phyloP scores from a whole-genome alignment of 2,329 filamentous ascomycete species.

The Exophiala sp. region DNA sequence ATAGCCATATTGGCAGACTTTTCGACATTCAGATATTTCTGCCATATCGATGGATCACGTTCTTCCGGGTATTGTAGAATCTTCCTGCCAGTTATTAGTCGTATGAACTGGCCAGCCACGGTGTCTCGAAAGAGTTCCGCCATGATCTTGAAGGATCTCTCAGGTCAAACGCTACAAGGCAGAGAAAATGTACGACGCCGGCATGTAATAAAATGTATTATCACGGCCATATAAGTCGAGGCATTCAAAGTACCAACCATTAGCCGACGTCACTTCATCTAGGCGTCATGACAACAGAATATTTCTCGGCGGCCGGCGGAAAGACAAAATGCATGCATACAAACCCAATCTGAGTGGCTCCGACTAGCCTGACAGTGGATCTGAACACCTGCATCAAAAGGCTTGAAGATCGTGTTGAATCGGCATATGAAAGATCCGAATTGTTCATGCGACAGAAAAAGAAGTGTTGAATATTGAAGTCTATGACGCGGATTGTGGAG shows the following conservation, averaged over 20 bases:
- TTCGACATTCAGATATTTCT: conserved; percentile 47
- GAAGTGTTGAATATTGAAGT: background rate
- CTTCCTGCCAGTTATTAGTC: conserved; percentile 38
- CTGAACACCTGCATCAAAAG: background rate
- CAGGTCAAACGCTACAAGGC: background rate
- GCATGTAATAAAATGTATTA: background rate
- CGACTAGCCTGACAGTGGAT: background rate
- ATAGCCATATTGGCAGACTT: conserved; percentile 49
- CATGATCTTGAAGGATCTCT: conserved; percentile 25
- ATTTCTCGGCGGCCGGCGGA: background rate
- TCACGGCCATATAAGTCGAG: background rate
- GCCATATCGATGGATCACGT: conserved; percentile 45
- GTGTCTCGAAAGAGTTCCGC: conserved; percentile 45
- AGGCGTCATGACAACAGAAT: background rate
- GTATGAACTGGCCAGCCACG: conserved; percentile 39
- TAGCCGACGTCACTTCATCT: background rate
- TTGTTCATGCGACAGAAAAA: background rate
- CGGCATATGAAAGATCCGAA: background rate
- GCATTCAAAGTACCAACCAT: background rate
- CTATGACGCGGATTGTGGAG: background rate
- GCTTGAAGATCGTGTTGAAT: background rate
- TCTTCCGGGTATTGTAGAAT: conserved; percentile 47
- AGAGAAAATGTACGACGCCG: conserved; percentile 4
- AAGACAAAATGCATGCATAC: background rate
- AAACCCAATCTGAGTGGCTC: background rate